Evolutionary conservation across 2,329 filamentous ascomycete species (phyloP), one percentile per base, ranked within the genome.

Genomic region (Teratosphaeria nubilosa): DNA sequence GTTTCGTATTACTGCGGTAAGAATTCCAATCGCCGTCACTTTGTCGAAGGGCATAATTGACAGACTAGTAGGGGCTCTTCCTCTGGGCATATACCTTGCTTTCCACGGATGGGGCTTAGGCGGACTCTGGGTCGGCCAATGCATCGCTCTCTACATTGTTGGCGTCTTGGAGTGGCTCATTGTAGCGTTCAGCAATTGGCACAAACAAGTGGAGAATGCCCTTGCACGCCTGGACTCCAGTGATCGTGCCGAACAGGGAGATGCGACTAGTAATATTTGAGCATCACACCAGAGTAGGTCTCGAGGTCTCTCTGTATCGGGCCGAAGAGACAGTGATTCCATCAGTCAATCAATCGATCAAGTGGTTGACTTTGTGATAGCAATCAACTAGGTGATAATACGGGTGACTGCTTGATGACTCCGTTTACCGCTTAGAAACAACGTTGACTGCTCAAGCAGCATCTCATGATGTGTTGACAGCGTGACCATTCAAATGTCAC

Each of bases 41-140:
- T 6, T 48, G 5, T 11, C n/a, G 20, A 11, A 22, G n/a, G 7
- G 9, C 41, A 10, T 24, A 11, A 22, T n/a, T 48, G n/a, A 48
- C 16, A 22, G 20, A 10, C n/a, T 48, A 6, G 20, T n/a, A 48
- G 41, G 41, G 16, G 90, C 90, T 0, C 71, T 95, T 57, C 90
- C 90, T 0, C 75, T 86, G n/a, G 90, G 90, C 0, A 88, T 95
- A 56, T 94, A 83, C 74, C 82, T 95, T 31, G 90, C 90, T 1
- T 94, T 94, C 66, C 83, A 94, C 68, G 89, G 89, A 20, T 94
- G 89, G 89, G 90, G 90, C 0, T 75, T 95, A 1, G 78, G 80
- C 20, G 90, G 90, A 0, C 74, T 95, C 16, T 95, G 90, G 90
- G 77, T 94, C 34, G 90, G 70, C 1, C 70, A 73, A 58, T 72